Percentiles rank a stretch among this genome's conserved stretches.
phyloP scores from a whole-genome alignment of 1,284 basidiomycete genomes.

The Vanrija pseudolonga region DNA sequence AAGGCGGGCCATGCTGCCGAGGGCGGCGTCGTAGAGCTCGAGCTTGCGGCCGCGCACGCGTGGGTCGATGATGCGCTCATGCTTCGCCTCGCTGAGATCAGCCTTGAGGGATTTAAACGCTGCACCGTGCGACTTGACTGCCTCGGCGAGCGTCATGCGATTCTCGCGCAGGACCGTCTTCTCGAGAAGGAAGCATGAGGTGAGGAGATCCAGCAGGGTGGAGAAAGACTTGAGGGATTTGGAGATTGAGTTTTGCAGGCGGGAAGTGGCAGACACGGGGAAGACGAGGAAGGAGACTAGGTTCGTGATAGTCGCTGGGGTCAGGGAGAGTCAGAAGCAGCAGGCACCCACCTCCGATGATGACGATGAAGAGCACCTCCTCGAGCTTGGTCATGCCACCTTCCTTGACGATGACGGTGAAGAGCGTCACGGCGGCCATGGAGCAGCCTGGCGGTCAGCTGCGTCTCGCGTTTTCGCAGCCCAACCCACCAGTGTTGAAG shows the following conservation, averaged over 20 bases:
- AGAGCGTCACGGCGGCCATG: conserved; percentile 82
- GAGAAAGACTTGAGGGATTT: conserved; percentile 81
- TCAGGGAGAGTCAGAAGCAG: background rate
- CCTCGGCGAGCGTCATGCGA: conserved; percentile 61
- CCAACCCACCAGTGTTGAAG: conserved; percentile 75
- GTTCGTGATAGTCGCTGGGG: conserved; percentile 64
- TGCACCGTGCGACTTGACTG: conserved; percentile 74
- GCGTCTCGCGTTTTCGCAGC: background rate
- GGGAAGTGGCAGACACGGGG: conserved; percentile 76
- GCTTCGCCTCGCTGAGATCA: conserved; percentile 74
- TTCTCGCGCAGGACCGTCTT: conserved; percentile 29
- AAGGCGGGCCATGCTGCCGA: conserved; percentile 75
- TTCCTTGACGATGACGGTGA: conserved; percentile 85
- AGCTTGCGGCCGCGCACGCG: conserved; percentile 52
- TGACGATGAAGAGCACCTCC: conserved; percentile 71
- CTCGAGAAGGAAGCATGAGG: conserved; percentile 77
- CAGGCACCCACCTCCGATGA: conserved; percentile 57
- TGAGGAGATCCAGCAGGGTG: conserved; percentile 74
- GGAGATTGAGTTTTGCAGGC: conserved; percentile 74
- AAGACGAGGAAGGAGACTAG: conserved; percentile 77
- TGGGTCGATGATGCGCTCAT: conserved; percentile 63
- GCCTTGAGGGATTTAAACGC: conserved; percentile 84
- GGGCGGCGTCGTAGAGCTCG: conserved; percentile 74
- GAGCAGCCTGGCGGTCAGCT: conserved; percentile 64
- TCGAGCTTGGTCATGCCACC: conserved; percentile 71